Percentiles rank a stretch among this genome's conserved stretches.
Evolutionary conservation across 129 eudicot species (phyloP).

Genomic region (Apium graveolens): DNA sequence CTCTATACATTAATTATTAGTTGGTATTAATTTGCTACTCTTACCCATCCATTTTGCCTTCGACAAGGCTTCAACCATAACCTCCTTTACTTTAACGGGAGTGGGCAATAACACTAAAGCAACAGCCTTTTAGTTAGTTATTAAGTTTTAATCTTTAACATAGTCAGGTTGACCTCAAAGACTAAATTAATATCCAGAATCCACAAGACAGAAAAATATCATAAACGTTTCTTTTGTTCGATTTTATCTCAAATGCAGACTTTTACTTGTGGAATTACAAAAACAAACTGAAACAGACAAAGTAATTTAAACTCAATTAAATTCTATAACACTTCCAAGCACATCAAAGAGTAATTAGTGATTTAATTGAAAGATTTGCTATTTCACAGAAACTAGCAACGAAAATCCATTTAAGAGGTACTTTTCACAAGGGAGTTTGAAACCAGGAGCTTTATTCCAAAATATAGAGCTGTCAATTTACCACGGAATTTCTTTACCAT

Average conservation of each 20-base stretch:
- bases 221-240: background rate
- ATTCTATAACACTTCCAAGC: background rate
- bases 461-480: slow-evolving; percentile 18
- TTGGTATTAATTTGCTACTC: no score
- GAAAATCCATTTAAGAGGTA: no score
- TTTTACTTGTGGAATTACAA: background rate
- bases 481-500: slow-evolving; percentile 94
- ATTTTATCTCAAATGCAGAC: background rate
- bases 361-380: no score
- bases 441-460: background rate
- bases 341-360: background rate
- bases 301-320: background rate
- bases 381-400: no score
- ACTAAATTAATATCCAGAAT: background rate
- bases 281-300: background rate
- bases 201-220: background rate
- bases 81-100: no score
- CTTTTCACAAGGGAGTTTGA: background rate
- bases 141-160: no score
- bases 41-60: no score
- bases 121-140: no score
- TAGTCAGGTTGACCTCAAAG: background rate
- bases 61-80: no score
- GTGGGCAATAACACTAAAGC: no score
- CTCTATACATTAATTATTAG: background rate